Percentiles rank a stretch among this genome's conserved stretches.
These are phyloP conservation scores for Chrysoporthe austroafricana DNA, from an alignment of 2,329 filamentous ascomycete genomes.

Conservation along the genomic window DNA sequence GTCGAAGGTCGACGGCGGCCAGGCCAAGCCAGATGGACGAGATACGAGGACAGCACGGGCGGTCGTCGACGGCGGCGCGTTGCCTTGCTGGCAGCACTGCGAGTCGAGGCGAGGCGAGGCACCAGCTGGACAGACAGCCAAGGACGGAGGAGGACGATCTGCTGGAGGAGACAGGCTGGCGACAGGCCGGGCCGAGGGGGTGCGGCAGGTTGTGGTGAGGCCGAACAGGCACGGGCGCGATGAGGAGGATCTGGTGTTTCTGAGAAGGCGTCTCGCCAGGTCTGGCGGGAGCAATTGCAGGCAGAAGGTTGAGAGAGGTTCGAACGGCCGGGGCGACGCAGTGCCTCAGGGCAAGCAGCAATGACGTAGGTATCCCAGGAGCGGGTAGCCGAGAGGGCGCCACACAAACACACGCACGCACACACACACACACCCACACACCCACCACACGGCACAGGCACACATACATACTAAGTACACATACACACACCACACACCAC, in stretches of 20 bases:
- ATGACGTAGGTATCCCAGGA: conserved; percentile 2
- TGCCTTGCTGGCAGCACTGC: no score
- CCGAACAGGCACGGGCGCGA: not conserved
- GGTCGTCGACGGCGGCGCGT: no score
- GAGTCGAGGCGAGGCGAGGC: not conserved
- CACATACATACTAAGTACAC: not conserved
- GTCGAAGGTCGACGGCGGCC: not conserved
- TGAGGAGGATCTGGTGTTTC: no score
- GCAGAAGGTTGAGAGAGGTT: not conserved
- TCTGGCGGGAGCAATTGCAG: not conserved
- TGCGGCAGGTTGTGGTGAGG: not conserved
- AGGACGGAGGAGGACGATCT: no score
- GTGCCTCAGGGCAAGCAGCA: conserved; percentile 2
- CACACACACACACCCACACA: not conserved
- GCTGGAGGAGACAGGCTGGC: no score
- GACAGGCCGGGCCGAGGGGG: no score
- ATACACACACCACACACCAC: no score
- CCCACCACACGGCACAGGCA: no score
- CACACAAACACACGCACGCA: not conserved
- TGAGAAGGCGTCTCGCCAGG: not conserved
- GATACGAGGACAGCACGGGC: not conserved
- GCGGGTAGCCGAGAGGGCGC: not conserved
- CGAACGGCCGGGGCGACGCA: not conserved
- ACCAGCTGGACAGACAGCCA: not conserved
- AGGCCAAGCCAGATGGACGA: not conserved